phyloP scores from a whole-genome alignment of 768 basidiomycete genomes.

The Suillus variegatus region DNA sequence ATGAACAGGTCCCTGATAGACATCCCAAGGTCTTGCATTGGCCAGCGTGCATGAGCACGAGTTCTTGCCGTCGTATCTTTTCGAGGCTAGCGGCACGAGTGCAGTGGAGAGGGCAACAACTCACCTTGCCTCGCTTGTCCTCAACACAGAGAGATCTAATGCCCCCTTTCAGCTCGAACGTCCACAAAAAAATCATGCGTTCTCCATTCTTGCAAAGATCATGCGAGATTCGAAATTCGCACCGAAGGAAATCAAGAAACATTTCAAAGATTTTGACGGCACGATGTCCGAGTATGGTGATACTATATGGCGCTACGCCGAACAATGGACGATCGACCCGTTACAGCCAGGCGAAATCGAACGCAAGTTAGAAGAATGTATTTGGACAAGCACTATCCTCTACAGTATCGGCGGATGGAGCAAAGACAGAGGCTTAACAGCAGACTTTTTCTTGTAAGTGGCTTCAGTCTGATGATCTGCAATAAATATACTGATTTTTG shows the following conservation, averaged over 20 bases:
- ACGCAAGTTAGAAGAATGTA: constrained; percentile 62
- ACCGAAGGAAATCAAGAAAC: constrained; percentile 13
- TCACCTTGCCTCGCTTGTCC: constrained; percentile 10
- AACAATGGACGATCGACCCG: constrained; percentile 45
- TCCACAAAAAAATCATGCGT: constrained; percentile 29
- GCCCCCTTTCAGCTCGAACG: neutral
- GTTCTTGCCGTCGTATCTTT: constrained; percentile 18
- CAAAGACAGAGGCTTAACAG: constrained; percentile 46
- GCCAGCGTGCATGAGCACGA: constrained; percentile 34
- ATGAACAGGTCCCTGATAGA: neutral
- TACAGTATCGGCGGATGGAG: constrained; percentile 59
- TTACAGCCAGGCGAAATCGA: constrained; percentile 39
- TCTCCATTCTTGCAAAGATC: constrained; percentile 54
- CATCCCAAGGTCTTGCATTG: constrained; percentile 25
- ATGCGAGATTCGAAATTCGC: constrained; percentile 43
- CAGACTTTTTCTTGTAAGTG: constrained; percentile 53
- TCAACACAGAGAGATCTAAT: constrained; percentile 6
- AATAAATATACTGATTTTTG: neutral
- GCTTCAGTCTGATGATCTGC: neutral
- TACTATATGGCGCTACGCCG: constrained; percentile 25
- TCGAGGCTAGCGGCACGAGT: constrained; percentile 1
- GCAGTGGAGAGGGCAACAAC: constrained; percentile 6
- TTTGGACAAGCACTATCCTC: constrained; percentile 55
- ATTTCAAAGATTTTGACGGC: constrained; percentile 20
- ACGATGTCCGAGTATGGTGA: neutral